A percentile compares a stretch with the other conserved stretches of the same genome.
phyloP scores from a whole-genome alignment of 2,329 filamentous ascomycete species.

The Fusarium virguliforme region DNA sequence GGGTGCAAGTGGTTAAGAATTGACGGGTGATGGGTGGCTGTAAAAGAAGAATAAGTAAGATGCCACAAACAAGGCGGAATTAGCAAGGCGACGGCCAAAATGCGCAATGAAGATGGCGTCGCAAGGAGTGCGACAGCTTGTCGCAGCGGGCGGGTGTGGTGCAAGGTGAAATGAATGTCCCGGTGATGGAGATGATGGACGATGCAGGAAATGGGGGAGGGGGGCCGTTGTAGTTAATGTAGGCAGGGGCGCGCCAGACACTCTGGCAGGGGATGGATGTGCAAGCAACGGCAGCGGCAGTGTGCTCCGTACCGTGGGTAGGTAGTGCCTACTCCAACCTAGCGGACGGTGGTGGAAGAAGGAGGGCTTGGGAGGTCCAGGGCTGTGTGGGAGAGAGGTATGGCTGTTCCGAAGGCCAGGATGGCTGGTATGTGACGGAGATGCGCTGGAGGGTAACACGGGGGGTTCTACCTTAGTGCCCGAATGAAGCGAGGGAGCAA shows the following conservation, averaged over 20 bases:
- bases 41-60: conserved; percentile 11
- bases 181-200: conserved; percentile 28
- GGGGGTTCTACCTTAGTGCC: conserved; percentile 38
- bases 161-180: conserved; percentile 47
- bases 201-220: conserved; percentile 26
- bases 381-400: conserved; percentile 30
- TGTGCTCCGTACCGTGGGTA: conserved; percentile 23
- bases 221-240: conserved; percentile 47
- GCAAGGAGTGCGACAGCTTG: conserved; percentile 44
- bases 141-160: conserved; percentile 47
- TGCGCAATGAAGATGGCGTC: conserved; percentile 40
- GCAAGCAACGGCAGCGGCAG: conserved; percentile 44
- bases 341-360: conserved; percentile 35
- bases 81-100: conserved; percentile 30
- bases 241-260: conserved; percentile 45
- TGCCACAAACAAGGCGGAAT: conserved; percentile 28
- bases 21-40: conserved; percentile 17
- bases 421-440: conserved; percentile 43
- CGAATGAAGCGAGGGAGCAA: conserved; percentile 40
- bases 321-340: background rate
- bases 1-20: conserved; percentile 13
- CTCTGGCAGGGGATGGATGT: conserved; percentile 20
- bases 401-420: conserved; percentile 36
- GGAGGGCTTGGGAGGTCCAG: conserved; percentile 37
- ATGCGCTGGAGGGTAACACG: conserved; percentile 31